Base-by-base conservation (phyloP, 106 monocot genomes). In the Dendrobium officinale region DNA sequence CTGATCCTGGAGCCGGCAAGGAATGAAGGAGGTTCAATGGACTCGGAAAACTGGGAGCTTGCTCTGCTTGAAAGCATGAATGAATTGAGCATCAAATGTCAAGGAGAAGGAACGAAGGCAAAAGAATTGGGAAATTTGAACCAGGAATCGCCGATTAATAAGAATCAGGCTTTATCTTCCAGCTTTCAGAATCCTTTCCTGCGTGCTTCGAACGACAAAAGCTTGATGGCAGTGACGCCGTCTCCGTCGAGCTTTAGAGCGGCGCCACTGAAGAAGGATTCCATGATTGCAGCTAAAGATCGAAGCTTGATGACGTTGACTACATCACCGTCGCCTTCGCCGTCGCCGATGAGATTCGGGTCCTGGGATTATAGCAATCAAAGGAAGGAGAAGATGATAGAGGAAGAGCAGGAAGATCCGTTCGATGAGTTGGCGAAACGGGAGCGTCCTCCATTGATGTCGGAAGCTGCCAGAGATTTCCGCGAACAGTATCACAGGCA, bases 21-120 rank as follows among this genome's bases (percentile, higher is more conserved):
- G 22, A 33, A 16, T 44, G n/a, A 9, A 37, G 26, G 64, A 13
- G 29, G 29, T 24, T 19, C 74, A 22, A 1, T 27, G 64, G 33
- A 83, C 15, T 74, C 58, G 2, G 78, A 86, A 37, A 79, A 17
- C 27, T 87, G 85, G 90, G 87, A 87, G 64, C 85, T 81, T 29
- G 81, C 80, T 24, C 73, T 85, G 77, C 47, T 78, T 1, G 85
- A 83, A 76, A 85, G 78, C 44, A 84, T 82, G 3, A 83, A 83
- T 47, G 70, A 78, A 72, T 20, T 81, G 49, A 51, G 18, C 76
- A 3, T 33, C 70, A 70, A 37, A 70, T 33, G 70, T 16, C 33
- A 15, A 33, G 70, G 70, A 37, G 70, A 70, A 70, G n/a, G 9
- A 45, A 49, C 45, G 42, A 49, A 27, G 48, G 26, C 4, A 43